phyloP scores from a whole-genome alignment of 1,284 basidiomycete genomes.

The Puccinia sorghi region DNA sequence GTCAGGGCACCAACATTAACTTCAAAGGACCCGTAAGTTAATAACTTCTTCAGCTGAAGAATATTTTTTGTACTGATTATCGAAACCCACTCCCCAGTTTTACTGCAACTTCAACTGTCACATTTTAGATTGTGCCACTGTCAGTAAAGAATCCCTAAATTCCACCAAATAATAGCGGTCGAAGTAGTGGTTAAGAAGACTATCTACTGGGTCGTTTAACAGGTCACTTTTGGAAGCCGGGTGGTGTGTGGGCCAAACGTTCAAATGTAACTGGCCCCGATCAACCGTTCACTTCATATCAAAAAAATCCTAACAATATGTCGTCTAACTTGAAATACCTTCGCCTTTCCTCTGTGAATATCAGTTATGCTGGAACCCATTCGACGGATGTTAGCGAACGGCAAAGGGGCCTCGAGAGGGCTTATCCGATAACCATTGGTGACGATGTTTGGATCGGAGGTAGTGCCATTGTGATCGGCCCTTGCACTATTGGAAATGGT shows the following conservation, averaged over 20 bases:
- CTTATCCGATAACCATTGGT: conserved; percentile 54
- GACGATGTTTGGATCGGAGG: conserved; percentile 55
- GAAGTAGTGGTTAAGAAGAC: neutral
- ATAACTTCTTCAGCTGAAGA: neutral
- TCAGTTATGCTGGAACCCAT: conserved; percentile 52
- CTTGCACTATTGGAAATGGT: conserved; percentile 46
- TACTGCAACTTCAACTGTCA: conserved; percentile 53
- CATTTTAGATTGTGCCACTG: conserved; percentile 51
- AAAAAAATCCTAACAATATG: neutral
- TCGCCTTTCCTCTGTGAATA: conserved; percentile 4
- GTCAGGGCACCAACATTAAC: conserved; percentile 31
- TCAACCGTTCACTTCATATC: no score
- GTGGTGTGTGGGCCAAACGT: conserved; percentile 52
- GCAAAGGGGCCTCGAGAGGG: conserved; percentile 53
- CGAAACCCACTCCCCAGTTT: conserved; percentile 34
- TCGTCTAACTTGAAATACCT: neutral
- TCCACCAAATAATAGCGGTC: neutral
- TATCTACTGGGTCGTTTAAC: neutral
- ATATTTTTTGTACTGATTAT: neutral
- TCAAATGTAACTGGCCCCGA: conserved; percentile 51
- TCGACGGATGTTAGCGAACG: conserved; percentile 51
- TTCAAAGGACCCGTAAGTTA: conserved; percentile 46
- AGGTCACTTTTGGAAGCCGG: conserved; percentile 51
- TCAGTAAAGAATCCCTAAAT: neutral
- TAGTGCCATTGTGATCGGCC: conserved; percentile 51